Evolutionary conservation across 306 rosid genomes (phyloP), one percentile per base, ranked within the genome.

Genomic region (Arachis hypogaea): DNA sequence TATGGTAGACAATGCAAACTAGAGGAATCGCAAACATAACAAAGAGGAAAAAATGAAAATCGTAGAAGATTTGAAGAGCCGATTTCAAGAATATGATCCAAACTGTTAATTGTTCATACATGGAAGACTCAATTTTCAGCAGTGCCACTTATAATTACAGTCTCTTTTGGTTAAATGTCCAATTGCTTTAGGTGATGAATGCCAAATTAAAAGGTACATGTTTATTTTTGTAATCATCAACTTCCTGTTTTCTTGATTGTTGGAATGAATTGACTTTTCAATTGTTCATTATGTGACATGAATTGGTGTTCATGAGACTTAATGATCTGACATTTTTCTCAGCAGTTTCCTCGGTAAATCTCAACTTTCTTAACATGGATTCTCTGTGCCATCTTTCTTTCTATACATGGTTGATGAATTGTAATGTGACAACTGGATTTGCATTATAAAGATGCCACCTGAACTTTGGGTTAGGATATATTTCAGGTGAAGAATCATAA

Each of bases 1-100:
- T 80, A 88, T 84, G 86, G 97, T 97, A 63, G 91, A 89, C 59
- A 88, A 85, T 78, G 95, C 96, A 38, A 90, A 94, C 82, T 94
- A 97, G 99, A 89, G 90, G 88, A 92, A 77, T 60, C 82, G 74
- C 78, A 82, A 89, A 64, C 77, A 75, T 75, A 89, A 84, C 77
- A 88, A 86, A 81, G 97, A 89, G 67, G 95, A 94, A 66, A 97
- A 92, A 84, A 84, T 81, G 3, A 91, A 85, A 81, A 86, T 94
- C 68, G 86, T 68, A 3, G 88, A 73, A 74, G 86, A 83, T 73
- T 92, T 92, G 72, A 94, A 92, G 87, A 81, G 72, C 63, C 84
- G 74, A 72, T 94, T 92, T 72, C 85, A 86, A 84, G 83, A 89
- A 82, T 92, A 81, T 75, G 99, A 92, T 86, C 96, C 97, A 50